A percentile compares a stretch with the other conserved stretches of the same genome.
Conservation (phyloP, 177 flowering plant genomes). For the Vitis hybrid region DNA sequence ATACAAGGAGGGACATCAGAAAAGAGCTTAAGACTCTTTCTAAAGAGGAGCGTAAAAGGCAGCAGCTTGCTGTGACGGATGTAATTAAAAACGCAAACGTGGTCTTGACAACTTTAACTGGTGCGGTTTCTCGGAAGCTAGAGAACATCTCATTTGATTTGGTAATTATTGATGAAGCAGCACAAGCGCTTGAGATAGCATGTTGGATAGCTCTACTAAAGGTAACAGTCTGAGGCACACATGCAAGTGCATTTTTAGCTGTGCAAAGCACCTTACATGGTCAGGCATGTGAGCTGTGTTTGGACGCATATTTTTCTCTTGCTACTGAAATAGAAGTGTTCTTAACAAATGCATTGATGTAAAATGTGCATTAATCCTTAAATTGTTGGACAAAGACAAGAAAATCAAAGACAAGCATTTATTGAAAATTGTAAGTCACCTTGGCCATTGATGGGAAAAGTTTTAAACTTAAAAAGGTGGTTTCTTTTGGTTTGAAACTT, state of each 20-base stretch:
- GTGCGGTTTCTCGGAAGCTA: conserved; percentile 72
- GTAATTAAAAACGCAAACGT: conserved; percentile 88
- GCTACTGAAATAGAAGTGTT: too few species aligned
- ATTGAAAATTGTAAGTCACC: too few species aligned
- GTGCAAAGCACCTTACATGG: neutral
- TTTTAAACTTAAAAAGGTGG: too few species aligned
- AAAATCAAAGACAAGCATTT: too few species aligned
- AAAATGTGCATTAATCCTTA: too few species aligned
- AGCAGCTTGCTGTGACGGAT: conserved; percentile 92
- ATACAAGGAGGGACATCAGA: conserved; percentile 79
- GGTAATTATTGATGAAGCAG: conserved; percentile 99
- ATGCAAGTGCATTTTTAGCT: too few species aligned
- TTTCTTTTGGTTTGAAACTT: too few species aligned
- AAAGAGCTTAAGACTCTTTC: conserved; percentile 89
- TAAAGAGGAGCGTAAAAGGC: conserved; percentile 93
- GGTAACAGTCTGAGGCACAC: conserved; percentile 31
- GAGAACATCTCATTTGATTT: conserved; percentile 74
- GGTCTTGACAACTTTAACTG: conserved; percentile 87
- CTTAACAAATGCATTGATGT: too few species aligned
- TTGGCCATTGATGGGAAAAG: too few species aligned
- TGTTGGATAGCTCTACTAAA: conserved; percentile 95
- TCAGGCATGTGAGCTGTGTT: neutral
- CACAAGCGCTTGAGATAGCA: conserved; percentile 96
- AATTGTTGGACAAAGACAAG: too few species aligned
- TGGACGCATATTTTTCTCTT: neutral